These are phyloP conservation scores for Thalassiosira delicatula DNA, from an alignment of 352 stramenopile genomes.

Conservation along the genomic window DNA sequence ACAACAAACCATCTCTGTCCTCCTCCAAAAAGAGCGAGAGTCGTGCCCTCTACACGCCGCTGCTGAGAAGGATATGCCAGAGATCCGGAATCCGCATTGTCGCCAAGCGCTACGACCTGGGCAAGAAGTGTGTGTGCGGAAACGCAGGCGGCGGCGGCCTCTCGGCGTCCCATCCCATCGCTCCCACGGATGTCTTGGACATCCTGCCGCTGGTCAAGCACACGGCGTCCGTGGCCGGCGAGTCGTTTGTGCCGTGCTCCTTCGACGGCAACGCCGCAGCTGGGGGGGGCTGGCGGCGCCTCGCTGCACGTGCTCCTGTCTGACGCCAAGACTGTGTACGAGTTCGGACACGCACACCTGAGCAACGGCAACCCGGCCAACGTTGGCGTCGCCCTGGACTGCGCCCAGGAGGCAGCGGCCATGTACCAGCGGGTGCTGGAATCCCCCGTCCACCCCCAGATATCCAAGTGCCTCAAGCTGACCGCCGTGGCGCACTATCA, in stretches of 20 bases:
- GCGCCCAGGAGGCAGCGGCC: conserved; percentile 87
- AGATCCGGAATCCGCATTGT: conserved; percentile 90
- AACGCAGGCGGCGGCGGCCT: conserved; percentile 40
- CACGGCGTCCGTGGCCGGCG: conserved; percentile 75
- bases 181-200: conserved; percentile 89
- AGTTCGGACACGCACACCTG: conserved; percentile 88
- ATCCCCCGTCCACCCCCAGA: conserved; percentile 89
- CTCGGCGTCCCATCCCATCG: conserved; percentile 85
- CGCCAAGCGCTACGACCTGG: conserved; percentile 90
- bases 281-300: conserved; percentile 28
- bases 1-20: conserved; percentile 53
- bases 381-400: conserved; percentile 70
- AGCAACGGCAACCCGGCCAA: conserved; percentile 49
- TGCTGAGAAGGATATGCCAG: conserved; percentile 93
- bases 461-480: conserved; percentile 89
- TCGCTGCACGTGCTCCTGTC: conserved; percentile 78
- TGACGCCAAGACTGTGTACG: conserved; percentile 77
- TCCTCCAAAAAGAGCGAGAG: conserved; percentile 30
- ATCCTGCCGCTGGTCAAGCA: conserved; percentile 94
- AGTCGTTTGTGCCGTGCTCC: conserved; percentile 73
- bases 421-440: conserved; percentile 94
- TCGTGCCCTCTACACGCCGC: conserved; percentile 71
- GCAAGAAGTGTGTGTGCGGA: conserved; percentile 74
- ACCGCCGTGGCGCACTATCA: conserved; percentile 91
- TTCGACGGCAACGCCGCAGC: conserved; percentile 47